Evolutionary conservation across 768 basidiomycete genomes (phyloP).

Genomic region (Lyophyllum atratum): DNA sequence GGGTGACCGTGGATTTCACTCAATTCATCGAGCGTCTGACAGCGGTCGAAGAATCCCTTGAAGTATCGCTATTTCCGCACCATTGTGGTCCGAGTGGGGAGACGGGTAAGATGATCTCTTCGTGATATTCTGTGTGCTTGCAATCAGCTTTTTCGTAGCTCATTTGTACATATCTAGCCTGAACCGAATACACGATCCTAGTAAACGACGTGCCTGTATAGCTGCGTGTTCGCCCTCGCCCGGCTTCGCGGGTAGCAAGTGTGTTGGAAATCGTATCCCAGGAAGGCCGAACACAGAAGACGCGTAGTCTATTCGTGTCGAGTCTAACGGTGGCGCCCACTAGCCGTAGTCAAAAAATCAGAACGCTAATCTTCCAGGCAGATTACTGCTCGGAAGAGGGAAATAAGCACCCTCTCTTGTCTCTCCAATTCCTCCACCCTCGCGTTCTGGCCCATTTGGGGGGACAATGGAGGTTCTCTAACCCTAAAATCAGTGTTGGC

Average conservation of each 20-base stretch:
- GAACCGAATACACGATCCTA: not conserved
- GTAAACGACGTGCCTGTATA: not conserved
- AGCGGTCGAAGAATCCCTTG: not conserved
- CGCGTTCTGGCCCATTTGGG: not conserved
- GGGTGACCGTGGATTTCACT: not conserved
- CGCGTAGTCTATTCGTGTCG: not conserved
- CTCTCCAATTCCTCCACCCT: not conserved
- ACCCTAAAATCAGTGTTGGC: constrained; percentile 1
- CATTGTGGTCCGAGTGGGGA: constrained; percentile 4
- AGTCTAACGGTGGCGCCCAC: not conserved
- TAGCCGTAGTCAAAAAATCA: not conserved
- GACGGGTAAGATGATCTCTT: not conserved
- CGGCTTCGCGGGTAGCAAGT: not conserved
- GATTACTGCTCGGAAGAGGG: not conserved
- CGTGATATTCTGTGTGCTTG: not conserved
- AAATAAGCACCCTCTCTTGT: not conserved
- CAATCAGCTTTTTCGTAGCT: not conserved
- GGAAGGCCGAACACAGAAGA: not conserved
- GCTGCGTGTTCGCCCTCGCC: not conserved
- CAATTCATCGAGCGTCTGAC: not conserved
- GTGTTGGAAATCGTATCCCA: not conserved
- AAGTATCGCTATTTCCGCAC: not conserved
- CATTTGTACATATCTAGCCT: constrained; percentile 5
- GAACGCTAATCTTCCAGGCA: not conserved
- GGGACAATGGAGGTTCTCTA: constrained; percentile 6